phyloP scores from a whole-genome alignment of 345 rosid genomes.

The Aquilaria sinensis region DNA sequence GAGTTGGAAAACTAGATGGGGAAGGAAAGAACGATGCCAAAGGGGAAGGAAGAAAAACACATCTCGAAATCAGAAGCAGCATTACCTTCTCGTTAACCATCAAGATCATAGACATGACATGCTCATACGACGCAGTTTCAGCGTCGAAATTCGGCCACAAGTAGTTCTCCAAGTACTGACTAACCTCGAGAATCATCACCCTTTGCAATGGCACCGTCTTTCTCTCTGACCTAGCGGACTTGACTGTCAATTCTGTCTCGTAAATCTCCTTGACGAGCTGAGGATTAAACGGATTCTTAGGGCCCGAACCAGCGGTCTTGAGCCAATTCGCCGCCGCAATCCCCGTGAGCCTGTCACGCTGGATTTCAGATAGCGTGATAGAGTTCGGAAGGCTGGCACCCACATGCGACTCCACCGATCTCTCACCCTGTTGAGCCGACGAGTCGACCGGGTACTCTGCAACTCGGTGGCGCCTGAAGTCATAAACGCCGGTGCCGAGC shows the following conservation, averaged over 20 bases:
- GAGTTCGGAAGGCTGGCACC: slow-evolving; percentile 67
- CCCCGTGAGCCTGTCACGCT: slow-evolving; percentile 76
- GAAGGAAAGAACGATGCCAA: not conserved
- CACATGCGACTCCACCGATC: slow-evolving; percentile 51
- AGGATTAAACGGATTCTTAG: slow-evolving; percentile 54
- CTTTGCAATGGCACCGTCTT: slow-evolving; percentile 89
- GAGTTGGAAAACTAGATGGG: too few species aligned
- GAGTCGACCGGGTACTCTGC: slow-evolving; percentile 91
- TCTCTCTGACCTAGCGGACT: slow-evolving; percentile 51
- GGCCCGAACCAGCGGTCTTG: slow-evolving; percentile 29
- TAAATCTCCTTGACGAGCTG: slow-evolving; percentile 82
- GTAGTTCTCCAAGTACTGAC: slow-evolving; percentile 93
- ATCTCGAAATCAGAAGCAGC: not conserved
- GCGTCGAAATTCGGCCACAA: slow-evolving; percentile 91
- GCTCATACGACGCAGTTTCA: slow-evolving; percentile 76
- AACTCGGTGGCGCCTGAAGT: slow-evolving; percentile 97
- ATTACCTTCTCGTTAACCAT: slow-evolving; percentile 93
- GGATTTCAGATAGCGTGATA: slow-evolving; percentile 84
- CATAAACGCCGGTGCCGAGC: slow-evolving; percentile 89
- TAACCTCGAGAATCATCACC: slow-evolving; percentile 95
- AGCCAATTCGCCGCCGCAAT: slow-evolving; percentile 85
- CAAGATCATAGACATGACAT: slow-evolving; percentile 94
- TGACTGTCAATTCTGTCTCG: slow-evolving; percentile 65
- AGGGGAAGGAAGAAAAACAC: not conserved
- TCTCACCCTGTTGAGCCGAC: slow-evolving; percentile 35